Evolutionary conservation across 257 asterid species (phyloP), one percentile per base, ranked within the genome.

Genomic region (Solanum raphanifolium): DNA sequence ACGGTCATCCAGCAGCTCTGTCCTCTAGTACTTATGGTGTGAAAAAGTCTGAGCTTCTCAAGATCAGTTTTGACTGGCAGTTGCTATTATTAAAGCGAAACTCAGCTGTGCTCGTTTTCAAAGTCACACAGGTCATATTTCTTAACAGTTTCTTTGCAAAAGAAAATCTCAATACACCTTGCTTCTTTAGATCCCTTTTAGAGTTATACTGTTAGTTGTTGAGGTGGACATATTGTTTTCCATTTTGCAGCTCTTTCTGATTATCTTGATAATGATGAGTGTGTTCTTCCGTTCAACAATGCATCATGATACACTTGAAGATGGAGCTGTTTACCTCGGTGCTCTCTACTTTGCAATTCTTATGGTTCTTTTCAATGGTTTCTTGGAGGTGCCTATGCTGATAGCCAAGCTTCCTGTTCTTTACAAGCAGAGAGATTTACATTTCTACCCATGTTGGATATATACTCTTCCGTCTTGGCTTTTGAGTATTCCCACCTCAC

Each of bases 351-450:
- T 92, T 86, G 92, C 94, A 15, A 89, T 95, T 73, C 94, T 97
- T 60, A 94, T 93, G 94, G 91, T 95, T 88, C 96, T 95, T 90
- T 97, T 95, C 89, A 95, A 95, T 88, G 99, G 99, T 72, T 93
- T 93, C 72, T 89, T 94, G 91, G 99, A 97, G 92, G 95, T 95
- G 60, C 93, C 98, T 4, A 93, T 95, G 93, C 91, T 94, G 90
- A 93, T 95, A 86, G 88, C 93, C 46, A 97, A 94, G 94, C 98
- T 97, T 89, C 98, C 99, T 9, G 94, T 94, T 55, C 92, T 97
- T 87, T 97, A 97, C 92, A 97, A 95, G 93, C 99, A 97, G 60
- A 90, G 98, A 81, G 98, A 97, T 89, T 88, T 95, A 55, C 95
- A 76, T 20, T 94, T 97, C 89, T 97, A 93, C 79, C 99, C 99